Conservation (phyloP, 2,329 filamentous ascomycete species). For the Zymoseptoria tritici region DNA sequence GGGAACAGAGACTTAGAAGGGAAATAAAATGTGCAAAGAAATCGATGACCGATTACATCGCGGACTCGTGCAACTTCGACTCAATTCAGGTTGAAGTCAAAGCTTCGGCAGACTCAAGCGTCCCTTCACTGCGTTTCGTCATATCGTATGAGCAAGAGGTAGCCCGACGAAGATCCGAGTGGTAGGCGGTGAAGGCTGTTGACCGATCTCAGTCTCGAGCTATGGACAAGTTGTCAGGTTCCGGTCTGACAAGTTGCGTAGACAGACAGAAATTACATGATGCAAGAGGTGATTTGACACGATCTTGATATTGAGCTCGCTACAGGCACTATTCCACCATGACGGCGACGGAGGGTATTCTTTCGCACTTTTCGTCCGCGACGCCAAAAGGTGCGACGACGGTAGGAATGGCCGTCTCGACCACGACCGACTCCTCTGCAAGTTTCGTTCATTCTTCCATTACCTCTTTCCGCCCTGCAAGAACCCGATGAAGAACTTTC, state of each 20-base stretch:
- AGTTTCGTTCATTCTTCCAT: background rate
- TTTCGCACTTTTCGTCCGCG: background rate
- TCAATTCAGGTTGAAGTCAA: background rate
- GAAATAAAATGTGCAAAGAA: background rate
- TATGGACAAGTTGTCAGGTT: background rate
- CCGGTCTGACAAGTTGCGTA: background rate
- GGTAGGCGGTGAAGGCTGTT: background rate
- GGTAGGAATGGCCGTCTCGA: background rate
- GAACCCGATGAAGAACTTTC: slow-evolving; percentile 40
- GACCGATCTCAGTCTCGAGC: background rate
- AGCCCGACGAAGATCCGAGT: too few species aligned
- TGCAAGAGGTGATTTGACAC: background rate
- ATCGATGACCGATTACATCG: background rate
- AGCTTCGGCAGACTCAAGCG: background rate
- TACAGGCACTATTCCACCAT: background rate
- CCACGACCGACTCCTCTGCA: background rate
- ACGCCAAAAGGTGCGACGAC: background rate
- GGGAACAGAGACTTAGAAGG: background rate
- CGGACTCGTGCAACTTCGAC: background rate
- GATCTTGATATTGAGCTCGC: background rate
- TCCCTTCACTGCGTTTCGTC: background rate
- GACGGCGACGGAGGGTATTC: background rate
- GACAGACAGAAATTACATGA: background rate
- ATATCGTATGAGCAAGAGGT: background rate
- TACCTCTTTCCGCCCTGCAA: slow-evolving; percentile 28